Evolutionary conservation across 2,329 filamentous ascomycete genomes (phyloP), one percentile per base, ranked within the genome.

Genomic region (Colletotrichum chrysophilum): DNA sequence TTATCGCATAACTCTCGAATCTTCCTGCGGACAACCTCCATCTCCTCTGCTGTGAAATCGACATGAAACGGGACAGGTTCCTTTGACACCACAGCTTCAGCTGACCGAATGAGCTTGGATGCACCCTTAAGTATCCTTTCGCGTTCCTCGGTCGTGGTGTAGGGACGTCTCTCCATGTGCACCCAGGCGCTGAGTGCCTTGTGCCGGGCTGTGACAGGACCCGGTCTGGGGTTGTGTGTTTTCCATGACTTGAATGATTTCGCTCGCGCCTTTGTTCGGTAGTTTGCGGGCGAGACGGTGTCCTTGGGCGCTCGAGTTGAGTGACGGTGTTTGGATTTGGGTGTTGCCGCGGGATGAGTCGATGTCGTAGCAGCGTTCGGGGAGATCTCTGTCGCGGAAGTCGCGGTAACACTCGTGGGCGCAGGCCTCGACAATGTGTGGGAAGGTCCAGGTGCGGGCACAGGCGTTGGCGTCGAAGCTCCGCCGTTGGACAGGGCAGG

Each of bases 41-140:
- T 77, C 74, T 90, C 88, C 1, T 83, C 80, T 0, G 75, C 58
- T 0, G 82, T 82, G 56, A 90, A 89, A 78, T 89, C 89, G 8
- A 88, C 86, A 75, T 90, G 89, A 21, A 88, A 83, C 0, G 79
- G 76, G 4, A 76, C 5, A n/a, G 61, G 36, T 26, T 18, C 2
- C 61, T 34, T 4, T 78, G 78, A 7, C 34, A 32, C 18, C 14
- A 21, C 18, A 78, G 75, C 4, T 58, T 65, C 13, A 26, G 18
- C 7, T 60, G 32, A n/a, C 66, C 58, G 16, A 77, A 79, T 43
- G 6, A 80, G 61, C 21, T 71, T 68, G 5, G 76, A 75, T 8
- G 76, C 70, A 4, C 79, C 78, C 2, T 65, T 75, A 9, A 79
- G 4, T 1, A 83, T 71, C 1, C 64, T 75, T 2, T 74, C 32